Base-by-base conservation (phyloP, 768 basidiomycete species). In the Rickenella mellea region DNA sequence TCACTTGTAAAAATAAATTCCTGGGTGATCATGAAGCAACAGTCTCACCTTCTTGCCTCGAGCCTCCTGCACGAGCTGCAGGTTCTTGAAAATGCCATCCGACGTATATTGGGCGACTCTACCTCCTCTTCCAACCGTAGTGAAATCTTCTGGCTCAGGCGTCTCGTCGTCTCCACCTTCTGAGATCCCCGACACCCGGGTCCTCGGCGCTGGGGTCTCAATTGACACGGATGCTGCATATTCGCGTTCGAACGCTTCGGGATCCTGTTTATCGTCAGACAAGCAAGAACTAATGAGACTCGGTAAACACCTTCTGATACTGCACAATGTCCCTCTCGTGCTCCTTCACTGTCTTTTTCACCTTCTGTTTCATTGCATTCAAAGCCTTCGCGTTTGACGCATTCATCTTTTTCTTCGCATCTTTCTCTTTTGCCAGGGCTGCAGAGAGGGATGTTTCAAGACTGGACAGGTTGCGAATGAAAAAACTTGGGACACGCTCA, bases 311-410 rank as follows among this genome's bases (percentile, higher is more conserved):
- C 59, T 76, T 72, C 55, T 84, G 82, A 65, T 80, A 97, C 45
- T 74, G 75, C 57, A 78, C 79, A 30, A 93, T 61, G 50, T 88
- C 83, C 9, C 60, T 62, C 64, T 97, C 96, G 57, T 88, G 75
- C 59, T 98, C 96, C 61, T 92, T 94, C 42, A 71, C 53, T 8
- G 83, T 74, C 67, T 93, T 98, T 68, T 86, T 93, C 42, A 97
- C 73, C 62, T 93, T 96, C 65, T 98, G 94, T 66, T 93, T 97
- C 81, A 97, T 85, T n/a, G 86, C 85, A 40, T 90, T 97, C 50
- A 98, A 73, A 2, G 92, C 90, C 55, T 88, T 92, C 29, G 91
- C 87, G 54, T 93, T 93, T 48, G 75, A 83, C 2, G 90, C 85
- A 51, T 92, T 94, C 83, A 93, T 89, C 67, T 96, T 97, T 66